Evolutionary conservation across 1,284 basidiomycete species (phyloP), one percentile per base, ranked within the genome.

Genomic region (Ganoderma meredithae): DNA sequence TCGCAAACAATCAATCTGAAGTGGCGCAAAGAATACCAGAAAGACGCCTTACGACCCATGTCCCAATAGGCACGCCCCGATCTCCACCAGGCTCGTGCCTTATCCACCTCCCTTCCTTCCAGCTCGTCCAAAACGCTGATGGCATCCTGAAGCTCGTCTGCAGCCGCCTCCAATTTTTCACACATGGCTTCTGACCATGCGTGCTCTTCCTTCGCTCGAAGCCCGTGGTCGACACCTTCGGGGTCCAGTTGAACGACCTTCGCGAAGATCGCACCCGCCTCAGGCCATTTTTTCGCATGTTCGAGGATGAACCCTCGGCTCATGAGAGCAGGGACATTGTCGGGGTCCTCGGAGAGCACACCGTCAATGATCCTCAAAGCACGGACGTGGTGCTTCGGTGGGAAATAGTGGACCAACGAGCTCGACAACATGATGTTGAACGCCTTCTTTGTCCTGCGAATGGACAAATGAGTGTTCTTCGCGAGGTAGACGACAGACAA

Each of bases 351-450:
- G 1, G 82, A 74, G 5, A 99, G 85, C 5, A 97, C 86, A 2
- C 89, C 87, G 43, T 94, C 88, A 33, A 97, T 83, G 7, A 97
- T 85, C 15, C 86, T 82, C 39, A 91, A 81, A 0, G 97, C 97
- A 56, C 91, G 89, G 15, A 83, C 75, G 77, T 99, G 97, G 75
- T 98, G 91, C 75, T 96, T 96, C 0, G 97, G 97, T 12, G 97
- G 90, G 79, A 90, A 95, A 64, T 94, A 85, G 73, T 98, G 92
- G 1, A 96, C 93, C 19, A 98, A 85, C 3, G 94, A 91, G 0
- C 87, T 90, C 0, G 89, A 88, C 15, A 96, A 83, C 7, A 85
- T 82, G 8, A 88, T 82, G 64, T 93, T 88, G 76, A 96, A 88
- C 2, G 86, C 87, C 63, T 86, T 86, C 47, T 82, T 83, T 27